These are phyloP conservation scores for Terana coerulea DNA, from an alignment of 768 basidiomycete genomes.

Conservation along the genomic window DNA sequence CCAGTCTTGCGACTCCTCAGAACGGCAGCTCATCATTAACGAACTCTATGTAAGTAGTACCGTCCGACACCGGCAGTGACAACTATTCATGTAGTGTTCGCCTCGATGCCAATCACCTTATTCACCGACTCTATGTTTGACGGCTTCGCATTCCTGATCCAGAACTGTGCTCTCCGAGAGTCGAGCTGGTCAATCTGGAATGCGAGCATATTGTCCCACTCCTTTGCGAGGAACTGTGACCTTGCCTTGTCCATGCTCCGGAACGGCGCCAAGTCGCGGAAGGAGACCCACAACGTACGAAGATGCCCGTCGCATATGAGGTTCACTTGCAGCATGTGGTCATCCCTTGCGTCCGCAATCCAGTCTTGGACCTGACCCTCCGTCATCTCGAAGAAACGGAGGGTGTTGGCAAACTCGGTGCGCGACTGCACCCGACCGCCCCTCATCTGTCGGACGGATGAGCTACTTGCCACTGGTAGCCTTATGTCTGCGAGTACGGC, in stretches of 20 bases:
- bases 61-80: too few species aligned
- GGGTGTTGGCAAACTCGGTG: constrained; percentile 14
- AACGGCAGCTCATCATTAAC: too few species aligned
- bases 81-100: too few species aligned
- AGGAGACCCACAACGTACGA: constrained; percentile 29
- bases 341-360: constrained; percentile 20
- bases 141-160: too few species aligned
- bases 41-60: too few species aligned
- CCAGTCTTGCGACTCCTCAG: too few species aligned
- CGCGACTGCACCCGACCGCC: constrained; percentile 23
- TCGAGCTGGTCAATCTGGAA: too few species aligned
- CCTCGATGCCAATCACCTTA: too few species aligned
- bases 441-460: constrained; percentile 25
- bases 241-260: background rate
- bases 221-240: background rate
- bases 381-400: constrained; percentile 14
- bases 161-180: too few species aligned
- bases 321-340: constrained; percentile 26
- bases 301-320: constrained; percentile 20
- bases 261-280: constrained; percentile 15
- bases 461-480: too few species aligned
- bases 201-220: background rate
- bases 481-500: too few species aligned
- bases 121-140: too few species aligned
- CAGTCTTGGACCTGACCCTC: constrained; percentile 20